Conservation (phyloP, 2,329 filamentous ascomycete species). For the Trichoderma breve region DNA sequence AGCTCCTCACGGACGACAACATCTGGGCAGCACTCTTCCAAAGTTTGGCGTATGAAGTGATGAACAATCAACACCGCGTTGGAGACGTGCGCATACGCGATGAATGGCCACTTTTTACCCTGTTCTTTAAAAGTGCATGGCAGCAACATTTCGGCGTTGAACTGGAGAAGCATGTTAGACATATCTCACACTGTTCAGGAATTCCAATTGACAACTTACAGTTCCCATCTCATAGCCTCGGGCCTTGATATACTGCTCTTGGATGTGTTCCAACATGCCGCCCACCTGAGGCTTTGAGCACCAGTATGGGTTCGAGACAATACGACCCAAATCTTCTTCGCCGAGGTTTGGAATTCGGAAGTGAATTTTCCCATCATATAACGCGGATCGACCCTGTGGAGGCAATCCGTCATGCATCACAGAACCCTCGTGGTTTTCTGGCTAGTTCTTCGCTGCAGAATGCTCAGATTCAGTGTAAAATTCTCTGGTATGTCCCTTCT, state of each 20-base stretch:
- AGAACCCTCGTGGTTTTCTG: background rate
- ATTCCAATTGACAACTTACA: slow-evolving; percentile 27
- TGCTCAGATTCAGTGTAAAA: background rate
- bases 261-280: slow-evolving; percentile 40
- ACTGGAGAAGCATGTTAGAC: background rate
- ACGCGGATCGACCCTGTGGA: background rate
- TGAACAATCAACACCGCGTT: slow-evolving; percentile 53
- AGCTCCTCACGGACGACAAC: slow-evolving; percentile 42
- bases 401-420: fast-evolving
- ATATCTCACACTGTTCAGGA: too few relatives aligned
- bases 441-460: background rate
- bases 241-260: slow-evolving; percentile 36
- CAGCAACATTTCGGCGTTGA: too few relatives aligned
- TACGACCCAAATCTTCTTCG: background rate
- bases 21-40: slow-evolving; percentile 46
- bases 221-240: slow-evolving; percentile 55
- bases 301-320: slow-evolving; percentile 24
- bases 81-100: slow-evolving; percentile 50
- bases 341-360: background rate
- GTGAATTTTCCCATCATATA: background rate
- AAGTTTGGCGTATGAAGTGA: slow-evolving; percentile 45
- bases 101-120: slow-evolving; percentile 49
- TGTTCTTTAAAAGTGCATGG: slow-evolving; percentile 33
- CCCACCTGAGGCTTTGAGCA: slow-evolving; percentile 20
- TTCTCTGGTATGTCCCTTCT: slow-evolving; percentile 24